Evolutionary conservation across 495 filamentous ascomycete genomes (phyloP), one percentile per base, ranked within the genome.

Genomic region (Tuber brumale): DNA sequence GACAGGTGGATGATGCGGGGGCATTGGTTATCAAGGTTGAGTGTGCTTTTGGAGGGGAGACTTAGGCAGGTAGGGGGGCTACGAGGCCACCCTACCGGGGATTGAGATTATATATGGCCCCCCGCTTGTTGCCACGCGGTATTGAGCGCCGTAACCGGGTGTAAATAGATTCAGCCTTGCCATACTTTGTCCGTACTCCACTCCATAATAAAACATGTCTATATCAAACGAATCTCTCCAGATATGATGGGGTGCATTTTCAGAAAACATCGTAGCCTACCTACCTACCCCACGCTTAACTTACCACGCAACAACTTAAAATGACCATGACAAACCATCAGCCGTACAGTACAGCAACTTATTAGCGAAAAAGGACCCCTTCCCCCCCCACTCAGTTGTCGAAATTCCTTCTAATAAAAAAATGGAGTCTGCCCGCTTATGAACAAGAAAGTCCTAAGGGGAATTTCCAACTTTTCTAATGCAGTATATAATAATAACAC

Each of bases 1-100:
- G 88, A 80, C 93, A 91, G 7, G 87, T 89, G n/a, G 94, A 97
- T 85, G 89, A 91, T 74, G 83, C 90, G 1, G 93, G 93, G 16
- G 90, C 88, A 39, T 85, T 96, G 73, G 93, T 97, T 44, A 85
- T 97, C 2, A 97, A 97, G 86, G 93, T 97, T 44, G 88, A 82
- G 74, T 79, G 80, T 73, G 45, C 14, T 27, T 79, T 81, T 35
- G 57, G 27, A 18, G 51, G 10, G 9, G 51, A 31, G n/a, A 31
- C 8, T 31, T 61, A 61, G n/a, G 23, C 51, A 0, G 3, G 51
- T 10, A n/a, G n/a, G 10, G 7, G 23, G 2, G 9, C 23, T 61
- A n/a, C 21, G 23, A 9, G 48, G 48, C 8, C 21, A 8, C 1
- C n/a, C n/a, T 23, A 51, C 12, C n/a, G 0, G 1, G 23, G 8